These are phyloP conservation scores for Mrakia hoshinonis DNA, from an alignment of 768 basidiomycete species.

Conservation along the genomic window DNA sequence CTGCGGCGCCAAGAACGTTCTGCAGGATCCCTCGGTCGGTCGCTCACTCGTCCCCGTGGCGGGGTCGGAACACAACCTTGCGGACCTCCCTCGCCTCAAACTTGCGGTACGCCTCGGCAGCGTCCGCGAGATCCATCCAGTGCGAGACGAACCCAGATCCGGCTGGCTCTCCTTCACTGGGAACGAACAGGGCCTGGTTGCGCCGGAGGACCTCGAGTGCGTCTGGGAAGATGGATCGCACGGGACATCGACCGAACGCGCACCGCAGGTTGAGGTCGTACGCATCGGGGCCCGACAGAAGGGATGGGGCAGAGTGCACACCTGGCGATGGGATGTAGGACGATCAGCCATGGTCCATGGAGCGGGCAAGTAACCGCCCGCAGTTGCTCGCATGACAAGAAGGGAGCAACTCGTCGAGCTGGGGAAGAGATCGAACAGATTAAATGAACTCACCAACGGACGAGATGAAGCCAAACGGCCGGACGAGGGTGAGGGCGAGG, in stretches of 20 bases:
- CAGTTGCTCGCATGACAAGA: too few relatives aligned
- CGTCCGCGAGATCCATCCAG: slow-evolving; percentile 12
- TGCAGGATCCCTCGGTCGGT: not conserved
- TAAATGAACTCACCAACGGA: slow-evolving; percentile 53
- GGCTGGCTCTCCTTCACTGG: not conserved
- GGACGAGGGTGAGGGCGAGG: slow-evolving; percentile 61
- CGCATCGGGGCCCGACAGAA: slow-evolving; percentile 40
- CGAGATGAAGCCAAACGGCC: slow-evolving; percentile 63
- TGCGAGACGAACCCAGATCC: slow-evolving; percentile 19
- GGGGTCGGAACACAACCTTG: slow-evolving; percentile 22
- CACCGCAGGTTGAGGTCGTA: slow-evolving; percentile 73
- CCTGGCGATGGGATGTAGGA: not conserved
- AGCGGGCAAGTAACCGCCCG: not conserved
- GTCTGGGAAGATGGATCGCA: slow-evolving; percentile 63
- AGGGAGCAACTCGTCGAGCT: slow-evolving; percentile 38
- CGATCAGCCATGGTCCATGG: not conserved
- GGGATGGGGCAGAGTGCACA: slow-evolving; percentile 9
- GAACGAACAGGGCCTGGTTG: slow-evolving; percentile 56
- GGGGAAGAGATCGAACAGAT: slow-evolving; percentile 45
- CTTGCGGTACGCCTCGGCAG: slow-evolving; percentile 13
- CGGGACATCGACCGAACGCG: slow-evolving; percentile 74
- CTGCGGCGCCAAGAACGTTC: too few relatives aligned
- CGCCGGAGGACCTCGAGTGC: slow-evolving; percentile 62
- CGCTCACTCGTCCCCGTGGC: too few relatives aligned
- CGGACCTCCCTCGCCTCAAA: slow-evolving; percentile 15